Percentiles rank a stretch among this genome's conserved stretches.
phyloP scores from a whole-genome alignment of 2,329 filamentous ascomycete species.

The Cladophialophora yegresii region DNA sequence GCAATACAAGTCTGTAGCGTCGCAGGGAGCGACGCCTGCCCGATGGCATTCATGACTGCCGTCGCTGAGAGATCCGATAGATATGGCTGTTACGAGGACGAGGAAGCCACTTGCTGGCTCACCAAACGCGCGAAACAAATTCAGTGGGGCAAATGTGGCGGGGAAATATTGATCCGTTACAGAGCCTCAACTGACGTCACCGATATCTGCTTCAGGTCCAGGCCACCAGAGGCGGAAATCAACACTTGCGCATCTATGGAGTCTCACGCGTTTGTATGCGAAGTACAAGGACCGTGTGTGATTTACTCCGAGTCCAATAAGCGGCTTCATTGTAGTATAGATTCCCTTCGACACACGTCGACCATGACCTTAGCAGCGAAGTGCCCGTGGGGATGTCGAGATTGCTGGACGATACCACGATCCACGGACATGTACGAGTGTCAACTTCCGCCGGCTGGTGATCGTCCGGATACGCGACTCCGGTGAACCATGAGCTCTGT shows the following conservation, averaged over 20 bases:
- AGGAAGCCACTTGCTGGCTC: not conserved
- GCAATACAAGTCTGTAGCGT: constrained; percentile 27
- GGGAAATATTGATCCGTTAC: not conserved
- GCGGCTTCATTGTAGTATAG: not conserved
- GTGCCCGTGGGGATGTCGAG: not conserved
- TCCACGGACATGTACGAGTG: constrained; percentile 3
- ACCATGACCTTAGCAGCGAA: not conserved
- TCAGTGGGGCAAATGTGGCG: not conserved
- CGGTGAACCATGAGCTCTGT: not conserved
- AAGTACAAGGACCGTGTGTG: too few species aligned
- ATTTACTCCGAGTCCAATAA: not conserved
- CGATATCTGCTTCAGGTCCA: not conserved
- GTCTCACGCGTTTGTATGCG: too few species aligned
- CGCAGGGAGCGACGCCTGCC: constrained; percentile 24
- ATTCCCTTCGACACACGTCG: not conserved
- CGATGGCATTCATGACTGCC: not conserved
- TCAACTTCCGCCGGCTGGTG: constrained; percentile 3
- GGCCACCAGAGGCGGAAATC: not conserved
- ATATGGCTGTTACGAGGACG: not conserved
- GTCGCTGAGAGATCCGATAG: too few species aligned
- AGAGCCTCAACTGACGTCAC: not conserved
- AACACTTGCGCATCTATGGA: not conserved
- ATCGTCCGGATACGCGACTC: not conserved
- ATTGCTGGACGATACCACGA: not conserved
- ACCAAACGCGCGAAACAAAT: not conserved